These are phyloP conservation scores for Coemansia sp. DNA, from an alignment of 192 early-diverging fungal genomes.

Conservation along the genomic window DNA sequence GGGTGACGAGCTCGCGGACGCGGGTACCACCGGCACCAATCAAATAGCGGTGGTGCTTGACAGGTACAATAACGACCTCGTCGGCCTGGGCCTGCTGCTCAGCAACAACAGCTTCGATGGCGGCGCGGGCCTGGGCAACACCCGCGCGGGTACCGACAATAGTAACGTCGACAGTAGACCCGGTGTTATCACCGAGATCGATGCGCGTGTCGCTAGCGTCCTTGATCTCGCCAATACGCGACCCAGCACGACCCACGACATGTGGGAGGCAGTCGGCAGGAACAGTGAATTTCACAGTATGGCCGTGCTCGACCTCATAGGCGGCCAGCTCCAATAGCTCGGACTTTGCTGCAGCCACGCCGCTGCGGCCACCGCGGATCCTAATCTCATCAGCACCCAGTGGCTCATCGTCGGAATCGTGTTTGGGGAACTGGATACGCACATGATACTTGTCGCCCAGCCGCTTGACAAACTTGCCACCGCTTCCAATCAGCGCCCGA, in stretches of 20 bases:
- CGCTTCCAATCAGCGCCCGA: slow-evolving; percentile 70
- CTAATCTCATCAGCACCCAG: slow-evolving; percentile 67
- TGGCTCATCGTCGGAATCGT: slow-evolving; percentile 38
- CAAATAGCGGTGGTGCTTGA: slow-evolving; percentile 65
- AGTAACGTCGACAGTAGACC: slow-evolving; percentile 42
- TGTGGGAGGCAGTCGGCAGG: slow-evolving; percentile 69
- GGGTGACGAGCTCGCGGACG: slow-evolving; percentile 65
- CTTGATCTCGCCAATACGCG: slow-evolving; percentile 76
- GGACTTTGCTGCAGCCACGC: slow-evolving; percentile 74
- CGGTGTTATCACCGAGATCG: slow-evolving; percentile 59
- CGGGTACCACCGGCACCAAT: slow-evolving; percentile 68
- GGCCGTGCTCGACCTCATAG: slow-evolving; percentile 78
- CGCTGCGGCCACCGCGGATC: slow-evolving; percentile 83
- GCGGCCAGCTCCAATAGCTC: slow-evolving; percentile 84
- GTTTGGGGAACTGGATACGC: slow-evolving; percentile 68
- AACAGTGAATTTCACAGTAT: slow-evolving; percentile 65
- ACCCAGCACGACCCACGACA: slow-evolving; percentile 77
- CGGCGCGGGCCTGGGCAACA: slow-evolving; percentile 59
- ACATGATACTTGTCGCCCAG: slow-evolving; percentile 80
- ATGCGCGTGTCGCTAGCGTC: slow-evolving; percentile 72
- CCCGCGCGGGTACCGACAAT: slow-evolving; percentile 61
- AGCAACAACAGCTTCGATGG: slow-evolving; percentile 62
- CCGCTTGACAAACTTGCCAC: slow-evolving; percentile 70
- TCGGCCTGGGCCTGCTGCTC: slow-evolving; percentile 64
- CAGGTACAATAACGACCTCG: slow-evolving; percentile 55